Percentiles rank a stretch among this genome's conserved stretches.
Conservation (phyloP, 257 asterid species). For the Nicotiana tabacum region DNA sequence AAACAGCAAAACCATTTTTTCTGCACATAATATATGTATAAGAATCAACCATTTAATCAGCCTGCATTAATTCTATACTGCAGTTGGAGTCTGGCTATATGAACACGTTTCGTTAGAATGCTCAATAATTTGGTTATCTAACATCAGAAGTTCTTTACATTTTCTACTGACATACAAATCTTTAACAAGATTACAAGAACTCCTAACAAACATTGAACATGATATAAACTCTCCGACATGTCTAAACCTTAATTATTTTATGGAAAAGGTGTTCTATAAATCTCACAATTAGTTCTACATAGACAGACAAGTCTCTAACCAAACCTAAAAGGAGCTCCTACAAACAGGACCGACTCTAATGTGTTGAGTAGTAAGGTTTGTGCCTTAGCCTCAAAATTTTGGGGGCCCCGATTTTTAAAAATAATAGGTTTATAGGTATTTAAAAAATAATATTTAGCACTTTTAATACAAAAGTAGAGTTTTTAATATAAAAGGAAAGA, state of each 20-base stretch:
- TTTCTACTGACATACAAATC: background rate
- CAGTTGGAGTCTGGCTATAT: background rate
- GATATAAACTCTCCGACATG: background rate
- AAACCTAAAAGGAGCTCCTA: background rate
- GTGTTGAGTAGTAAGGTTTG: too few species aligned
- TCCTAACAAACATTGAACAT: background rate
- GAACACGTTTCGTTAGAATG: background rate
- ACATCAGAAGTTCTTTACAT: background rate
- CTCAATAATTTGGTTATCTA: background rate
- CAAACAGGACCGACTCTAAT: too few species aligned
- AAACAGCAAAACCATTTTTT: slow-evolving; percentile 38
- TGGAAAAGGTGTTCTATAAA: background rate
- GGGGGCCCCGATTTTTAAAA: too few species aligned
- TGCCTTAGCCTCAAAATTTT: too few species aligned
- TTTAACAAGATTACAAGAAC: background rate
- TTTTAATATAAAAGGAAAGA: too few species aligned
- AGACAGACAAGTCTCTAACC: background rate
- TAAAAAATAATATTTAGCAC: too few species aligned
- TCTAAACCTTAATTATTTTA: background rate
- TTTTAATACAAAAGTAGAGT: too few species aligned
- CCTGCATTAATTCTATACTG: background rate
- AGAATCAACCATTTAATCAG: background rate
- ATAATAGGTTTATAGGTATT: too few species aligned
- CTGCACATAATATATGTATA: slow-evolving; percentile 12
- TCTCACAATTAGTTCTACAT: background rate